Base-by-base conservation (phyloP, 257 asterid species). In the Cordia subcordata region DNA sequence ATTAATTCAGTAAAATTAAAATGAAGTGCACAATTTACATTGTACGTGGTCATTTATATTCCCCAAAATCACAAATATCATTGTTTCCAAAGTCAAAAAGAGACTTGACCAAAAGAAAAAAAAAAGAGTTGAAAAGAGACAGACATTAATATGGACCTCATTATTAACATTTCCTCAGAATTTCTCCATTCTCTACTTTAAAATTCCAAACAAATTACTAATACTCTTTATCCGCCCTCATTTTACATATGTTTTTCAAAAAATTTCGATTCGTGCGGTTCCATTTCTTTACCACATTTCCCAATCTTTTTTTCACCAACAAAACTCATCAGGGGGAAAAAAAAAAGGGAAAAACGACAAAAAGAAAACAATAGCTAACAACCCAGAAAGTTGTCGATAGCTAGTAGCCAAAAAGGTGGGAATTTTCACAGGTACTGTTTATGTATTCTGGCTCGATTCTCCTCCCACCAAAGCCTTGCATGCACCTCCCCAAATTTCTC, bases 401-500 rank as follows among this genome's bases (percentile, higher is more conserved):
- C 60, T 38, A 55, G 56, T 55, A 22, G 55, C 61, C 64, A 56
- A 74, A 72, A 67, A 60, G 42, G 56, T 20, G 32, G 60, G 66
- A 59, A 9, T 51, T 40, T 55, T 19, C 84, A 83, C 76, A 90
- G 67, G 73, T 86, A 87, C 56, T 90, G 95, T 38, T 81, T 87
- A 55, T 84, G 94, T 73, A 90, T 79, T 77, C 97, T 84, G 49
- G 85, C 88, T 63, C 87, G 67, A 67, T 87, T 90, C 76, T 90
- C 92, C 62, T 87, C 97, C 97, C 97, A 90, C 97, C 97, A 90
- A 46, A 84, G 27, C 70, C 82, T 77, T 10, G 97, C 97, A 47
- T 90, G 94, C 79, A 76, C 66, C 80, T 90, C 97, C 56, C 92
- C 90, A 13, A 84, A 84, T 59, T 79, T 87, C 72, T 90, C 97